Conservation (phyloP, 345 rosid genomes). For the Psidium guajava region DNA sequence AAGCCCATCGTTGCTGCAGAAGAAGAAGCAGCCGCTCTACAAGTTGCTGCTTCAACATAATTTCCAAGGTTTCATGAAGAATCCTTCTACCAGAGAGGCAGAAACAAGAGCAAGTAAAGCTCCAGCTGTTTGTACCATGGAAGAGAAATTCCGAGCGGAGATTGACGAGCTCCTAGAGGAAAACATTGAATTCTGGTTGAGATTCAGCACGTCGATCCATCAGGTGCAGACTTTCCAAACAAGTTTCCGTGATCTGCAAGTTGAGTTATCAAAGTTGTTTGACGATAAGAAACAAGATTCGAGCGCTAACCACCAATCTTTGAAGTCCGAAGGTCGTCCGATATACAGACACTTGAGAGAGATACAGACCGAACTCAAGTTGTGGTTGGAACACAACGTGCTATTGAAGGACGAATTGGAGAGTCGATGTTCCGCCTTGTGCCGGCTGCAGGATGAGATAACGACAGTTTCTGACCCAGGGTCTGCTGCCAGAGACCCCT, state of each 20-base stretch:
- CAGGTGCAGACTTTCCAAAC: constrained; percentile 63
- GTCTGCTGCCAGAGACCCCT: constrained; percentile 15
- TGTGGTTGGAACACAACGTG: constrained; percentile 72
- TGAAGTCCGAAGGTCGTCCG: constrained; percentile 45
- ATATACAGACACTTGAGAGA: constrained; percentile 68
- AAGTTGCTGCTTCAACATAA: constrained; percentile 6
- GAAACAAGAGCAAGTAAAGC: neutral
- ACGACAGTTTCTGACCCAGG: constrained; percentile 24
- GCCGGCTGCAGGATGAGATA: constrained; percentile 59
- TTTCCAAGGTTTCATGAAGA: neutral
- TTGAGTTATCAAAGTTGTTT: constrained; percentile 34
- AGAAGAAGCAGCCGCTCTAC: constrained; percentile 9
- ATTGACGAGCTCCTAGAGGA: constrained; percentile 76
- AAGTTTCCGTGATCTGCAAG: constrained; percentile 46
- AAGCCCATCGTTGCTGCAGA: neutral
- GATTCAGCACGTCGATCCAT: constrained; percentile 72
- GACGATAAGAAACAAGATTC: constrained; percentile 20
- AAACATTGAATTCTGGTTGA: constrained; percentile 89
- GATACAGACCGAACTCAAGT: constrained; percentile 51
- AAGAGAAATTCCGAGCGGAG: constrained; percentile 50
- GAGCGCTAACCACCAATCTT: constrained; percentile 9
- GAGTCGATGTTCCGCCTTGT: constrained; percentile 35
- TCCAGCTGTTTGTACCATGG: constrained; percentile 19
- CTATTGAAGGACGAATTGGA: constrained; percentile 63
- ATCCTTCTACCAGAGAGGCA: neutral